Conservation (phyloP, 495 filamentous ascomycete genomes). For the Annulohypoxylon moriforme region DNA sequence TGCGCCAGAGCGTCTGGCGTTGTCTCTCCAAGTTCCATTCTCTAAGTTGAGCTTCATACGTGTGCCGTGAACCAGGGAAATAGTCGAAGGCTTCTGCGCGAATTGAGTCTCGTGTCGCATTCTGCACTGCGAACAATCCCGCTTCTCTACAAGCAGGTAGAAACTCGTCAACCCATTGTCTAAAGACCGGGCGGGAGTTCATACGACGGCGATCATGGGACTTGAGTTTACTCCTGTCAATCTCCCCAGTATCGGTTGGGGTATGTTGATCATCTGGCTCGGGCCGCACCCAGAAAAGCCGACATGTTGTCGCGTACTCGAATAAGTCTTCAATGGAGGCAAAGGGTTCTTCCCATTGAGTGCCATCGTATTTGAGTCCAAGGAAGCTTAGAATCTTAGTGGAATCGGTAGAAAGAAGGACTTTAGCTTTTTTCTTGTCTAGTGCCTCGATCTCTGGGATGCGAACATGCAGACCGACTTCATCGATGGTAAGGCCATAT, state of each 20-base stretch:
- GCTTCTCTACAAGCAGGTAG: slow-evolving; percentile 56
- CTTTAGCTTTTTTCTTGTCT: slow-evolving; percentile 63
- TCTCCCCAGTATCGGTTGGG: slow-evolving; percentile 29
- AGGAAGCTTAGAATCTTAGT: slow-evolving; percentile 66
- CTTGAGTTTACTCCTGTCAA: slow-evolving; percentile 57
- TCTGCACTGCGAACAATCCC: slow-evolving; percentile 37
- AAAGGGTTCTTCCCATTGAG: slow-evolving; percentile 60
- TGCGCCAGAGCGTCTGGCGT: slow-evolving; percentile 44
- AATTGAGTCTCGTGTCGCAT: slow-evolving; percentile 45
- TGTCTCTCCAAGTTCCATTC: slow-evolving; percentile 48
- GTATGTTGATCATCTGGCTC: background rate
- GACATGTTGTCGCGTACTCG: slow-evolving; percentile 61
- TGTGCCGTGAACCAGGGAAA: slow-evolving; percentile 45
- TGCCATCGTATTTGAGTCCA: slow-evolving; percentile 57
- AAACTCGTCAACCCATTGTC: slow-evolving; percentile 65
- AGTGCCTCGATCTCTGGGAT: slow-evolving; percentile 70
- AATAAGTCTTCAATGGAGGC: slow-evolving; percentile 64
- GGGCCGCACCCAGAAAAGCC: slow-evolving; percentile 61
- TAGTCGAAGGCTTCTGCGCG: slow-evolving; percentile 50
- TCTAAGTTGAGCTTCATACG: slow-evolving; percentile 41
- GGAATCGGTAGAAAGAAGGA: slow-evolving; percentile 68
- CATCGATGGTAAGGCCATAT: slow-evolving; percentile 71
- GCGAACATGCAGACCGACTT: slow-evolving; percentile 67
- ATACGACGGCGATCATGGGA: slow-evolving; percentile 63
- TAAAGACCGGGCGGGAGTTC: slow-evolving; percentile 59